These are phyloP conservation scores for Thermomucor indicae-seudaticae DNA, from an alignment of 371 early-diverging fungal genomes.

Conservation along the genomic window DNA sequence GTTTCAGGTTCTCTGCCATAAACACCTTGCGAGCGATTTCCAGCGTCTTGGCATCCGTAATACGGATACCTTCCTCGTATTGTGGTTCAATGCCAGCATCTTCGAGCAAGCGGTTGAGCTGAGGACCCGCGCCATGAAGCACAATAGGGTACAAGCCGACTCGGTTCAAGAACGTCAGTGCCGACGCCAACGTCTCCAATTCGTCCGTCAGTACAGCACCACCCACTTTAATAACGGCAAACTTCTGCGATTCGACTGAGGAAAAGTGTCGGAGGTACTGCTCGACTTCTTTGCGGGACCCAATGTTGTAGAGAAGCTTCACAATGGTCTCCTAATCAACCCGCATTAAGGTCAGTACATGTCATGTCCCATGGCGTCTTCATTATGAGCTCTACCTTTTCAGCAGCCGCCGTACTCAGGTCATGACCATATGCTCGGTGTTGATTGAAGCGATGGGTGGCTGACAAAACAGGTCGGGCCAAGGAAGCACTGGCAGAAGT, in stretches of 20 bases:
- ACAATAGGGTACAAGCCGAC: conserved; percentile 98
- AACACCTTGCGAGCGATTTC: conserved; percentile 91
- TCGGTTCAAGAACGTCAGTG: conserved; percentile 92
- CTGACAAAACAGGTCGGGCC: conserved; percentile 6
- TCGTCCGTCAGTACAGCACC: conserved; percentile 96
- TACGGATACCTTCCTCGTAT: conserved; percentile 94
- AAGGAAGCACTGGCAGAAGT: conserved; percentile 9
- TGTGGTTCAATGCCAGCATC: conserved; percentile 86
- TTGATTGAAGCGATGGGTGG: conserved; percentile 4
- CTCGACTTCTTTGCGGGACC: conserved; percentile 96
- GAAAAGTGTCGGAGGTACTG: conserved; percentile 95
- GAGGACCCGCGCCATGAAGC: conserved; percentile 96
- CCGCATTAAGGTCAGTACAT: too few species aligned
- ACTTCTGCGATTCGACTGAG: conserved; percentile 96
- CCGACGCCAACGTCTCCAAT: conserved; percentile 89
- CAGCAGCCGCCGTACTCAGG: conserved; percentile 24
- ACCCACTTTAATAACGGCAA: conserved; percentile 98
- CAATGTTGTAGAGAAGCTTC: conserved; percentile 96
- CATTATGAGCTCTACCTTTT: conserved; percentile 24
- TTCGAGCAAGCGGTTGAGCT: conserved; percentile 85
- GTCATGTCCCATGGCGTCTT: too few species aligned
- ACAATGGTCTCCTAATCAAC: conserved; percentile 86
- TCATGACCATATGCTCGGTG: conserved; percentile 19
- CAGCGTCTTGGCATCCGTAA: conserved; percentile 88
- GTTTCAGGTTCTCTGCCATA: conserved; percentile 88